Evolutionary conservation across 140 eudicot species (phyloP).

Genomic region (Oenanthe javanica): DNA sequence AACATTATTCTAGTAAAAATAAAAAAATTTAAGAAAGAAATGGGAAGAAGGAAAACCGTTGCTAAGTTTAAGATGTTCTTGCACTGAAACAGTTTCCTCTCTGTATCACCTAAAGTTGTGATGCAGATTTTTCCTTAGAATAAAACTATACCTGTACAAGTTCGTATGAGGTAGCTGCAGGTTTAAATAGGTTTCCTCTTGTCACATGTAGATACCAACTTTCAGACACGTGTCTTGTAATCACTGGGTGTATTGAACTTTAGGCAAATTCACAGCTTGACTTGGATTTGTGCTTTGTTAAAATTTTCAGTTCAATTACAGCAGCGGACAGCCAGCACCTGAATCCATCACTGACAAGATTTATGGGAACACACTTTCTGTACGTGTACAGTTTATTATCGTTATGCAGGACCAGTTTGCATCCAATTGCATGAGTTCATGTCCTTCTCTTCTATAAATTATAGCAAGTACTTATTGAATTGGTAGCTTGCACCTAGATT

Average conservation of each 20-base stretch:
- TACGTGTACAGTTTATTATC: constrained; percentile 33
- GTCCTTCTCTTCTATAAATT: background rate
- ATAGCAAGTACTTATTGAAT: background rate
- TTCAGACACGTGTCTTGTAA: constrained; percentile 5
- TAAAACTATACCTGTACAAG: background rate
- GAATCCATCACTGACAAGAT: constrained; percentile 95
- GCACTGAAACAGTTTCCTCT: background rate
- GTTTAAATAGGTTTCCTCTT: background rate
- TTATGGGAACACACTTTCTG: constrained; percentile 95
- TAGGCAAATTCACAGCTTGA: constrained; percentile 10
- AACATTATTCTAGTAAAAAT: background rate
- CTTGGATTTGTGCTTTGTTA: constrained; percentile 7
- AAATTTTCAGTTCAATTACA: constrained; percentile 71
- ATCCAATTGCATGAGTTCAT: background rate
- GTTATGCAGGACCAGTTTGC: background rate
- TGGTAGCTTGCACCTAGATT: constrained; percentile 16
- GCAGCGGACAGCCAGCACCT: constrained; percentile 99
- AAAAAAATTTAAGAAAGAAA: background rate
- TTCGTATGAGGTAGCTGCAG: background rate
- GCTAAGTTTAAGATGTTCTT: background rate
- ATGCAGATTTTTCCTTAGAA: background rate
- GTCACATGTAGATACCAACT: background rate
- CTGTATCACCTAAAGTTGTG: background rate
- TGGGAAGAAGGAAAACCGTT: background rate
- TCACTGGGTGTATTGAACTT: background rate